Conservation (phyloP, 2,329 filamentous ascomycete species). For the Microthyrium microscopicum region DNA sequence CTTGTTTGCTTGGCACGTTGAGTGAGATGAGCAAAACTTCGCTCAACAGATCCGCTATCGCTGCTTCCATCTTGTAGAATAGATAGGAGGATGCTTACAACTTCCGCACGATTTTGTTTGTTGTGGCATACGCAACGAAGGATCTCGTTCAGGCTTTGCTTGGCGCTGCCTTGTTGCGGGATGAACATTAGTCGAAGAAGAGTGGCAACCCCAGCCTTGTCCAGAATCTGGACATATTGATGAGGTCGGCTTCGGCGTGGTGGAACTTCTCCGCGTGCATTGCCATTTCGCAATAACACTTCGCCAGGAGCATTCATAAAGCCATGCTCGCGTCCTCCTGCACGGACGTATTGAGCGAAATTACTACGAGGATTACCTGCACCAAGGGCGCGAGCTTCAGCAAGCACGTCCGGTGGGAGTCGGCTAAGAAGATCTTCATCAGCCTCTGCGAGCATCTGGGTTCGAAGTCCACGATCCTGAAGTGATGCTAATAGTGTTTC, state of each 20-base stretch:
- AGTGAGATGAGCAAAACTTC: slow-evolving; percentile 86
- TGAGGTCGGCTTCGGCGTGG: slow-evolving; percentile 58
- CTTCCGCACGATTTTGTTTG: slow-evolving; percentile 84
- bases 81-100: slow-evolving; percentile 79
- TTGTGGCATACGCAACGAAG: slow-evolving; percentile 90
- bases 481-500: slow-evolving; percentile 86
- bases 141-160: slow-evolving; percentile 68
- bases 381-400: slow-evolving; percentile 63
- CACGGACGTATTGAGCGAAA: slow-evolving; percentile 15
- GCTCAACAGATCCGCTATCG: slow-evolving; percentile 83
- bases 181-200: slow-evolving; percentile 97
- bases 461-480: slow-evolving; percentile 64
- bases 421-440: slow-evolving; percentile 74
- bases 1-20: slow-evolving; percentile 63
- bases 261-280: slow-evolving; percentile 27
- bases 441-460: slow-evolving; percentile 80
- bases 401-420: slow-evolving; percentile 69
- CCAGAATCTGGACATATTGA: slow-evolving; percentile 86
- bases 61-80: slow-evolving; percentile 91
- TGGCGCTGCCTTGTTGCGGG: slow-evolving; percentile 73
- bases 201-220: slow-evolving; percentile 92
- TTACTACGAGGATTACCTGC: slow-evolving; percentile 35
- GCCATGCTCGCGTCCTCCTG: slow-evolving; percentile 11
- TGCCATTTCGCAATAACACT: slow-evolving; percentile 17
- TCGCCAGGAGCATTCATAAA: slow-evolving; percentile 1